Base-by-base conservation (phyloP, 225 moss, liverwort and hornwort species). In the Bryoerythrophyllum caledonicum region DNA sequence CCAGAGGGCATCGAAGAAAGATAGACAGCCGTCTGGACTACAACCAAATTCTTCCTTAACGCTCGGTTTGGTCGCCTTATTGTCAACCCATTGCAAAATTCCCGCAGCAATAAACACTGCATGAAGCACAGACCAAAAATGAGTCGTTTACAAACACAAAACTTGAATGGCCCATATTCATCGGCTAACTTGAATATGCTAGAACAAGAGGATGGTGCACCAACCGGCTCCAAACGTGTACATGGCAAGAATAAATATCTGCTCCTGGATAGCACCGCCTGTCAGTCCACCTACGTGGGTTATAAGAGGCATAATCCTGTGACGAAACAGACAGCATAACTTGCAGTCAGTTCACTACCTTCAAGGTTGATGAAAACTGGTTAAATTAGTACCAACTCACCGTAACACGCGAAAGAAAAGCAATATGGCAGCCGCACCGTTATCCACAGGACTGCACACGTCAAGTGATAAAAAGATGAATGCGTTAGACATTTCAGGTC, bases 101-200 rank as follows among this genome's bases (percentile, higher is more conserved):
- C 93, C 97, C 54, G 97, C 90, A 74, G 87, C 94, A 57, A 97
- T 81, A 57, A 97, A 90, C 65, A 97, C 97, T 97, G 93, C 91
- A 38, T 38, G 38, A 85, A 72, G 54, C 46, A 68, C 17, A 20
- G 17, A 63, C 40, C 48, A 32, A 34, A 46, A 70, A 21, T 54
- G 9, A 67, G 40, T 37, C 28, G 20, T 60, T n/a, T 54, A 23
- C 38, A 43, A 10, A 62, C 16, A 65, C 19, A 56, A 66, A 70
- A 56, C 32, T 65, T 84, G 24, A 51, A 43, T 26, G 21, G 16
- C 64, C 59, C 60, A 58, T 60, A 71, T 19, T 27, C 44, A 46
- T 4, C 60, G 43, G 67, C 32, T 37, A 55, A 74, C 16, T 74
- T 40, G 69, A 77, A 19, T 49, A 5, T 49, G 72, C 37, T 48